These are phyloP conservation scores for Mimosa bimucronata DNA, from an alignment of 306 rosid species.

Conservation along the genomic window DNA sequence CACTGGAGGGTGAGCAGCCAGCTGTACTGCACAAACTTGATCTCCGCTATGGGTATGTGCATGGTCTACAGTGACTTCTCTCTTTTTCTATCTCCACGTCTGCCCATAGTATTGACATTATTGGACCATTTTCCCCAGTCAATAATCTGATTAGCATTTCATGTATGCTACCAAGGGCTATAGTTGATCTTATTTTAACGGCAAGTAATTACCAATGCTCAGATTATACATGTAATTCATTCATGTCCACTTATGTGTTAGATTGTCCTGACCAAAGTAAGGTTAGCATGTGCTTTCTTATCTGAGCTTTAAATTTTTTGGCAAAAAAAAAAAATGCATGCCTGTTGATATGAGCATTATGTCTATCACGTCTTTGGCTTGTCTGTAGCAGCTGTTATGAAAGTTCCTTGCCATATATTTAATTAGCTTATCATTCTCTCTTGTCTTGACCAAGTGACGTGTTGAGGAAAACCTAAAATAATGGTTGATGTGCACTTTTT, in stretches of 20 bases:
- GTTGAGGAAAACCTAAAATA: slow-evolving; percentile 21
- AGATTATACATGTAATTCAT: slow-evolving; percentile 12
- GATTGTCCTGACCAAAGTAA: slow-evolving; percentile 21
- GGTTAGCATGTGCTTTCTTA: slow-evolving; percentile 23
- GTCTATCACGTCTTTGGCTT: slow-evolving; percentile 27
- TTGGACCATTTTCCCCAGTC: slow-evolving; percentile 14
- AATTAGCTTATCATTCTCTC: neutral
- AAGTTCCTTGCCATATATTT: slow-evolving; percentile 25
- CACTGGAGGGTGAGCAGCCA: slow-evolving; percentile 69
- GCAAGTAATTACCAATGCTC: slow-evolving; percentile 3
- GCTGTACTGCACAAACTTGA: slow-evolving; percentile 82
- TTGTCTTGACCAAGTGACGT: slow-evolving; percentile 4
- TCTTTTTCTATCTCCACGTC: slow-evolving; percentile 11
- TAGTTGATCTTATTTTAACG: neutral
- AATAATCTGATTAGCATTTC: slow-evolving; percentile 4
- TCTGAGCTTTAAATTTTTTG: slow-evolving; percentile 7
- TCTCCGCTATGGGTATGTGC: slow-evolving; percentile 91
- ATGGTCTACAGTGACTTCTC: slow-evolving; percentile 26
- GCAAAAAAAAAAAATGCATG: slow-evolving; percentile 27
- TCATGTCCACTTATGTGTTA: slow-evolving; percentile 12
- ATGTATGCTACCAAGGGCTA: slow-evolving; percentile 21
- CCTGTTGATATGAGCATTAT: slow-evolving; percentile 5
- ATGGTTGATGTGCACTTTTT: slow-evolving; percentile 32
- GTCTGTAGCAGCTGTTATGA: slow-evolving; percentile 21
- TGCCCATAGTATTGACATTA: neutral